Base-by-base conservation (phyloP, 192 early-diverging fungal genomes). In the Mortierella alpina region DNA sequence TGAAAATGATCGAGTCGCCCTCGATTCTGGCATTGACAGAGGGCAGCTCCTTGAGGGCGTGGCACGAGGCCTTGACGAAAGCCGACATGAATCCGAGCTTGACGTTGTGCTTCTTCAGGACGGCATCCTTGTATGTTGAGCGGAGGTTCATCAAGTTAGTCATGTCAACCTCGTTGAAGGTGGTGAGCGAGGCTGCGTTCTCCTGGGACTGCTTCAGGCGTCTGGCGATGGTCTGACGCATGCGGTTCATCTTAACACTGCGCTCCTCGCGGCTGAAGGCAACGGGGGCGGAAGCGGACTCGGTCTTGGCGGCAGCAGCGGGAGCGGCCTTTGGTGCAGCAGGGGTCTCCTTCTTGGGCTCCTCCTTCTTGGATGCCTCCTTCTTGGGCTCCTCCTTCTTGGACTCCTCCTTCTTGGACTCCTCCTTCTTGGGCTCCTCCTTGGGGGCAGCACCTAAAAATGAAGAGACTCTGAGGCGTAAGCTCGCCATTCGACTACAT, bases 91-190 rank as follows among this genome's bases (percentile, higher is more conserved):
- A 99, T 39, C 98, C 98, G 59, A 99, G 90, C 88, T 97, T 97
- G 70, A 99, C 90, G 64, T 93, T 93, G 85, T 98, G 93, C 82
- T 96, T 93, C 87, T 98, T 97, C 67, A 96, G 72, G 50, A 98
- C 93, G 18, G 87, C 85, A 85, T 97, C 98, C 91, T 98, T 98
- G 92, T 98, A 98, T 80, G 89, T 90, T 66, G 89, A 88, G 70
- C 98, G 96, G 70, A 99, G 86, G 23, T 94, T 90, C 64, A 99
- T 96, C 54, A 99, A 83, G 85, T 93, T 94, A 82, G 90, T 93
- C 98, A 99, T 99, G 83, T 99, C 98, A 44, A 99, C 90, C 88
- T 99, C 98, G 88, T 99, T 99, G 87, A 99, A 99, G 46, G 98
- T 99, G 20, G 98, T 99, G 70, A 99, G 89, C 56, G 96, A 93